Evolutionary conservation across 495 filamentous ascomycete species (phyloP).

Genomic region (Aspergillus campestris): DNA sequence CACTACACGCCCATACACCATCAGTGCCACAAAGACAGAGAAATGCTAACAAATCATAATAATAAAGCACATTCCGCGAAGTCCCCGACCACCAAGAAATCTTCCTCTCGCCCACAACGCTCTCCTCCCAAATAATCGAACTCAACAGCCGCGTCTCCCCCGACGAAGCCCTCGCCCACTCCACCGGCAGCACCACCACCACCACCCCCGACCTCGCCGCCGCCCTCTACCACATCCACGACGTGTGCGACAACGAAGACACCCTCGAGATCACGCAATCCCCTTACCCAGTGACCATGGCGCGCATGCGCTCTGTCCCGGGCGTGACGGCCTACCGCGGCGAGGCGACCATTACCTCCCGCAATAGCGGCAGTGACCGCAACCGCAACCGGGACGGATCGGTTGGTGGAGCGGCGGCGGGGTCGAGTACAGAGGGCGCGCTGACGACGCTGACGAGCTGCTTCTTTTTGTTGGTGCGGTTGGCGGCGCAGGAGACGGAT

Average conservation of each 20-base stretch:
- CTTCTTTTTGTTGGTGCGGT: constrained; percentile 52
- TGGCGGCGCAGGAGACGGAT: constrained; percentile 71
- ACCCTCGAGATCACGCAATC: constrained; percentile 46
- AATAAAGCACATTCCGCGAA: constrained; percentile 64
- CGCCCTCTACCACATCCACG: constrained; percentile 65
- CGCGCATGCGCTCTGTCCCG: constrained; percentile 11
- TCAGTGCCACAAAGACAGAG: background rate
- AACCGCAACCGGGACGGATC: background rate
- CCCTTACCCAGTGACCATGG: constrained; percentile 20
- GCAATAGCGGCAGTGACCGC: constrained; percentile 4
- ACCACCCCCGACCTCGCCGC: constrained; percentile 52
- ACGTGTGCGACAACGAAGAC: constrained; percentile 58
- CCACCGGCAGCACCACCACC: constrained; percentile 13
- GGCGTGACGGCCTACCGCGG: constrained; percentile 22
- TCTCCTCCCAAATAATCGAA: constrained; percentile 78
- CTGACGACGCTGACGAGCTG: constrained; percentile 19
- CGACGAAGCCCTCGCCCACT: constrained; percentile 25
- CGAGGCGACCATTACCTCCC: constrained; percentile 22
- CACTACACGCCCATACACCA: background rate
- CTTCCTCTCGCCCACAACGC: constrained; percentile 70
- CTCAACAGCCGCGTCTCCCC: constrained; percentile 63
- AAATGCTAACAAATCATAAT: background rate
- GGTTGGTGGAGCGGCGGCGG: constrained; percentile 8
- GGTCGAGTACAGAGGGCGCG: constrained; percentile 13
- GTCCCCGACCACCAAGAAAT: constrained; percentile 94